Base-by-base conservation (phyloP, 2,329 filamentous ascomycete species). In the Leptographium flavum region DNA sequence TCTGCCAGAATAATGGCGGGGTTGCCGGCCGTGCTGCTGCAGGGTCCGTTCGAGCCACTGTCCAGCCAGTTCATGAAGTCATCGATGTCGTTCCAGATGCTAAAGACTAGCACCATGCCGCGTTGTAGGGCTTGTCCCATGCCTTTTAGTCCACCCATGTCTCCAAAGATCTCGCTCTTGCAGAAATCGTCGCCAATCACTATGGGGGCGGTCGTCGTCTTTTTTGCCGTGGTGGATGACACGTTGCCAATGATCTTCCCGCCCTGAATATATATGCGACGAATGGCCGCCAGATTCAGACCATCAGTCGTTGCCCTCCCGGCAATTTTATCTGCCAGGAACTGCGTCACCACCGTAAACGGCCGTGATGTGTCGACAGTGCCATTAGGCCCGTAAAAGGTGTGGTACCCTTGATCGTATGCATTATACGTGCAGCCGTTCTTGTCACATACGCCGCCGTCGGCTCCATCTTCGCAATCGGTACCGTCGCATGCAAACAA, bases 1-100 rank as follows among this genome's bases (percentile, higher is more conserved):
- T 70, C 56, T 39, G 61, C 57, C 45, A 63, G 48, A 46, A 79
- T 72, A 14, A 64, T 58, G 32, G 58, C 56, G 0, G 75, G 74
- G 47, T 66, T 62, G 1, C 74, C 75, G 52, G 73, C 69, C 0
- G 66, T 71, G 4, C 61, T 63, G 53, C 65, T 66, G 57, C 75
- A 79, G 32, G 70, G 70, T 1, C 71, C 70, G 4, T 65, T 53
- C 25, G 55, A 60, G 10, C 63, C 55, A 43, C 62, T 60, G 49
- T 74, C 69, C 22, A 73, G 58, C 70, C 70, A 73, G 31, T 64
- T 60, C 70, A 74, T 73, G 43, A 63, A 67, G 28, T 60, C 60
- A 11, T 60, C 54, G 10, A 60, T 57, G 49, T 70, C 67, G 57
- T 67, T 67, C 70, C 70, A 73, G 43, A 74, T 62, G 51, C 59